Conservation (phyloP, 2,329 filamentous ascomycete species). For the Eutypella sp. region DNA sequence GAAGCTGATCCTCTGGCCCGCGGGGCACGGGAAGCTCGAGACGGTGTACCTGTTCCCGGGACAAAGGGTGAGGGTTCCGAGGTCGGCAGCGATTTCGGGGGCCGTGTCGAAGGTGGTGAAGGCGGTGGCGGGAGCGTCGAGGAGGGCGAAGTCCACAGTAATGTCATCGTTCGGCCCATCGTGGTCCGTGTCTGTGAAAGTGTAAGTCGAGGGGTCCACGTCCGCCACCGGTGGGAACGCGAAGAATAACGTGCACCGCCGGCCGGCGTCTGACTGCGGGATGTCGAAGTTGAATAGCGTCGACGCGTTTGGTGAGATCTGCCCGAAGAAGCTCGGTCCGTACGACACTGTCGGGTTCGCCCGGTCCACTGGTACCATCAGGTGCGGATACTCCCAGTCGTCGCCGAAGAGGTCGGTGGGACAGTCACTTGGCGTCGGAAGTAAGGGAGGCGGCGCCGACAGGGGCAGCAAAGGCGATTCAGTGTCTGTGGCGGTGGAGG, state of each 20-base stretch:
- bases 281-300: constrained; percentile 69
- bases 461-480: constrained; percentile 5
- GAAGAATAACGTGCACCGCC: constrained; percentile 61
- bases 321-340: constrained; percentile 52
- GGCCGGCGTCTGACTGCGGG: constrained; percentile 44
- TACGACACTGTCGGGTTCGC: constrained; percentile 10
- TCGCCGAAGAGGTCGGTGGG: constrained; percentile 35
- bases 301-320: constrained; percentile 46
- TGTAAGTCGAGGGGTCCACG: neutral
- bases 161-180: constrained; percentile 51
- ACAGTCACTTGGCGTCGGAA: constrained; percentile 26
- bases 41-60: constrained; percentile 52
- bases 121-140: constrained; percentile 39
- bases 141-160: constrained; percentile 43
- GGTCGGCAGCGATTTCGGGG: constrained; percentile 38
- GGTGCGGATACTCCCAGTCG: constrained; percentile 52
- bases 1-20: constrained; percentile 44
- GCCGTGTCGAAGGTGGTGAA: constrained; percentile 49
- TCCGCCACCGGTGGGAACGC: constrained; percentile 44
- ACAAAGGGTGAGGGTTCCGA: constrained; percentile 37
- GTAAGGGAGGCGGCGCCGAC: constrained; percentile 10
- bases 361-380: constrained; percentile 31
- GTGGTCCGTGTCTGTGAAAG: constrained; percentile 14
- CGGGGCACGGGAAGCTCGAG: constrained; percentile 47
- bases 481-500: constrained; percentile 10